Evolutionary conservation across 768 basidiomycete genomes (phyloP).

Genomic region (Boletellus ananiceps): DNA sequence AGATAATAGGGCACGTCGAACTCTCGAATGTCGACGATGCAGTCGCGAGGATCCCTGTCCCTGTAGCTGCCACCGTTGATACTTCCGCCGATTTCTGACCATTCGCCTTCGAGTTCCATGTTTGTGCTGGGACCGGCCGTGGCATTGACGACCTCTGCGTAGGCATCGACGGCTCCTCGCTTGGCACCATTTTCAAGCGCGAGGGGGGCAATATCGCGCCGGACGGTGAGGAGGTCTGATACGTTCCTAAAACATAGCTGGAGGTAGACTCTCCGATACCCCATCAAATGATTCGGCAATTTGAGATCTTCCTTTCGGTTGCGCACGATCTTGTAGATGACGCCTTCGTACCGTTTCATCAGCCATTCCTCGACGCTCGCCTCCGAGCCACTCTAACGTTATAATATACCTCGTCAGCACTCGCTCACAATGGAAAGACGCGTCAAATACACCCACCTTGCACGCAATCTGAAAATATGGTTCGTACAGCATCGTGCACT

Average conservation of each 20-base stretch:
- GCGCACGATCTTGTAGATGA: slow-evolving; percentile 72
- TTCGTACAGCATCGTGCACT: slow-evolving; percentile 86
- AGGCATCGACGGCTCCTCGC: slow-evolving; percentile 93
- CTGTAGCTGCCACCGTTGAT: slow-evolving; percentile 37
- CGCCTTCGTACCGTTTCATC: slow-evolving; percentile 86
- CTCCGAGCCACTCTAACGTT: slow-evolving; percentile 71
- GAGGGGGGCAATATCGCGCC: slow-evolving; percentile 85
- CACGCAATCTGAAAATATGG: slow-evolving; percentile 93
- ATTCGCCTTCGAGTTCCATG: slow-evolving; percentile 65
- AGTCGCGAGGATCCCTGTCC: slow-evolving; percentile 84
- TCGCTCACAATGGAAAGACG: slow-evolving; percentile 13
- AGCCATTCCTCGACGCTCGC: slow-evolving; percentile 93
- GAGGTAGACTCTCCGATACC: slow-evolving; percentile 85
- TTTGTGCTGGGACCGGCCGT: slow-evolving; percentile 64
- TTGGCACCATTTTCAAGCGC: slow-evolving; percentile 89
- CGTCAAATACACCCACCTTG: slow-evolving; percentile 50
- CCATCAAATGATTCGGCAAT: slow-evolving; percentile 94
- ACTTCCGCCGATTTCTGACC: slow-evolving; percentile 43
- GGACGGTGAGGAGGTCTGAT: slow-evolving; percentile 82
- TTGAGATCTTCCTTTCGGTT: slow-evolving; percentile 91
- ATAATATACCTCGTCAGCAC: slow-evolving; percentile 2
- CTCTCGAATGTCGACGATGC: slow-evolving; percentile 91
- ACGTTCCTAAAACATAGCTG: slow-evolving; percentile 90
- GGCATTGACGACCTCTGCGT: slow-evolving; percentile 90
- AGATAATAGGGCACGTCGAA: slow-evolving; percentile 97